Conservation (phyloP, 179 eudicot species). For the Camellia oleifera region DNA sequence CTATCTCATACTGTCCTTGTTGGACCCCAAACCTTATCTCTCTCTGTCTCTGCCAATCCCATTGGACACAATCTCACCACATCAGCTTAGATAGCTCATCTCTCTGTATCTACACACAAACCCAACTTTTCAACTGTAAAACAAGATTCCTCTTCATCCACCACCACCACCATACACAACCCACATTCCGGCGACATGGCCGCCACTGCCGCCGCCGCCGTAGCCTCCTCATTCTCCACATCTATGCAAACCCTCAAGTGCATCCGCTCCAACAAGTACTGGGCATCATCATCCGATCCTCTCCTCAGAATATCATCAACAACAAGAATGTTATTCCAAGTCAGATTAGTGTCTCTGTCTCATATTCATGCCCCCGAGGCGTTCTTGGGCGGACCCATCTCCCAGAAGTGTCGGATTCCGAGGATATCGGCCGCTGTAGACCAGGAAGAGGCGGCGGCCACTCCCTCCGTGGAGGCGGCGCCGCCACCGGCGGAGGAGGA, state of each 20-base stretch:
- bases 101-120: background rate
- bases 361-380: constrained; percentile 24
- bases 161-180: constrained; percentile 1
- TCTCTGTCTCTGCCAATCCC: constrained; percentile 16
- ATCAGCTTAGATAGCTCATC: constrained; percentile 16
- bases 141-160: background rate
- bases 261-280: constrained; percentile 14
- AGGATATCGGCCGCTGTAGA: constrained; percentile 51
- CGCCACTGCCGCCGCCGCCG: constrained; percentile 37
- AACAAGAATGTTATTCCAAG: constrained; percentile 9
- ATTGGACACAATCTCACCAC: constrained; percentile 35
- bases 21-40: constrained; percentile 24
- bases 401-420: constrained; percentile 31
- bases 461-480: constrained; percentile 18
- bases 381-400: constrained; percentile 9
- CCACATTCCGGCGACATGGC: constrained; percentile 27
- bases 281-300: constrained; percentile 13
- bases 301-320: constrained; percentile 19
- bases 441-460: constrained; percentile 38
- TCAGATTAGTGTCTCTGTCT: constrained; percentile 11
- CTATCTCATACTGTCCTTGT: too few species aligned
- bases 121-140: background rate
- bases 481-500: constrained; percentile 17
- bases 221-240: constrained; percentile 44
- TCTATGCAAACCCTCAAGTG: constrained; percentile 33